Base-by-base conservation (phyloP, 192 early-diverging fungal species). In the Kickxella alabastrina region DNA sequence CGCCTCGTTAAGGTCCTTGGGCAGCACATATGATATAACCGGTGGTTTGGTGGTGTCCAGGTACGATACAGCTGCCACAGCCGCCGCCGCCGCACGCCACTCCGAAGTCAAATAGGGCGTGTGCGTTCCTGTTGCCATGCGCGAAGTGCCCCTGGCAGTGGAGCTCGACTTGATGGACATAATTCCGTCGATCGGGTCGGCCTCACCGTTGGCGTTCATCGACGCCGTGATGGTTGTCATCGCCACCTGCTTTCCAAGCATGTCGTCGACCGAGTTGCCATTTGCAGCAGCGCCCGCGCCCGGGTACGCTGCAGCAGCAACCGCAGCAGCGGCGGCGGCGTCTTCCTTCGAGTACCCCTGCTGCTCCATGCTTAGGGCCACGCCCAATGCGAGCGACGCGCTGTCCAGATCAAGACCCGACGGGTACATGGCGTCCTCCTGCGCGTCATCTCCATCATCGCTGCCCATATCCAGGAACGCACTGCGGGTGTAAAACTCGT, bases 321-420 rank as follows among this genome's bases (percentile, higher is more conserved):
- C 65, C 0, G 62, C 72, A 0, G 72, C 72, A 0, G 57, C 65
- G 0, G 61, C 72, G 0, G 56, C 65, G 1, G 62, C 65, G 24
- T 75, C 72, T n/a, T 68, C 72, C 35, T 75, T 75, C 2, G 70
- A 74, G 36, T 74, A 74, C 0, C 70, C 70, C 34, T 69, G 73
- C 57, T 75, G 65, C 62, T 75, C 73, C 73, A 75, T 75, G 57
- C 73, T 75, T 19, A 75, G 60, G 0, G 73, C 73, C 25, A 75
- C 66, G 18, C 73, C 73, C 34, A 75, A 54, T 3, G 73, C 73
- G 29, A 75, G 62, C 36, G 73, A 75, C 13, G 66, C 73, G 25
- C 61, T 53, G 53, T 75, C 66, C 7, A 75, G 53, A 34, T 75
- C 73, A 17, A 75, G 61, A 4, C 36, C 61, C 0, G 53, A 13